Evolutionary conservation across 176 grass and related monocot genomes (phyloP), one percentile per base, ranked within the genome.

Genomic region (Ampelocalamus luodianensis): DNA sequence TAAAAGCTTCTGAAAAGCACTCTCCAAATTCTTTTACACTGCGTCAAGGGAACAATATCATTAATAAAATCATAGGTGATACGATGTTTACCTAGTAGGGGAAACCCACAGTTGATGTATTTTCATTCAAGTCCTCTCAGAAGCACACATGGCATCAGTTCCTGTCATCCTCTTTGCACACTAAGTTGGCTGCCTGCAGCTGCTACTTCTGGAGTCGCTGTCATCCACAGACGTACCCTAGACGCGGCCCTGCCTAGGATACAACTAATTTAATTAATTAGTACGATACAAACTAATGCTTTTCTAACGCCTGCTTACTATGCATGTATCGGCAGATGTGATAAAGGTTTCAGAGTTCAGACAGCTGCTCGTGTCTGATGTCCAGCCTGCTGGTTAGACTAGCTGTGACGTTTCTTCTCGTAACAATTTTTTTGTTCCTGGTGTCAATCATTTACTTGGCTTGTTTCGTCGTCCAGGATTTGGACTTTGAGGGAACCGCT

Each of bases 191-290:
- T 77, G 42, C n/a, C 23, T 60, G 48, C 62, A 82, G 40, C 51
- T 69, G 51, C 79, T 70, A 74, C 22, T 82, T 49, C 65, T 40
- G 39, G 53, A 16, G 79, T 78, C 77, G 29, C 86, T 88, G 86
- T 71, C 79, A 53, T 78, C 64, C 53, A 82, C 13, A 82, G 49
- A 20, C 78, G 53, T 82, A 77, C 63, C 53, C 58, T 77, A 70
- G 53, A 88, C 65, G 24, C 20, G 11, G 79, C 63, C 62, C 32
- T 39, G 10, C 86, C 51, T 77, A 77, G 51, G 79, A 82, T 20
- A 10, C 71, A 77, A 27, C 37, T 58, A 39, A 76, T 48, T 12
- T 14, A 48, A 48, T 48, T 48, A 48, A 61, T 61, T 26, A 61
- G 58, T 26, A 11, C 4, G 9, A 26, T 12, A 12, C 58, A 60